Evolutionary conservation across 805 yeast genomes (phyloP).

Genomic region (Zygotorulaspora florentina): DNA sequence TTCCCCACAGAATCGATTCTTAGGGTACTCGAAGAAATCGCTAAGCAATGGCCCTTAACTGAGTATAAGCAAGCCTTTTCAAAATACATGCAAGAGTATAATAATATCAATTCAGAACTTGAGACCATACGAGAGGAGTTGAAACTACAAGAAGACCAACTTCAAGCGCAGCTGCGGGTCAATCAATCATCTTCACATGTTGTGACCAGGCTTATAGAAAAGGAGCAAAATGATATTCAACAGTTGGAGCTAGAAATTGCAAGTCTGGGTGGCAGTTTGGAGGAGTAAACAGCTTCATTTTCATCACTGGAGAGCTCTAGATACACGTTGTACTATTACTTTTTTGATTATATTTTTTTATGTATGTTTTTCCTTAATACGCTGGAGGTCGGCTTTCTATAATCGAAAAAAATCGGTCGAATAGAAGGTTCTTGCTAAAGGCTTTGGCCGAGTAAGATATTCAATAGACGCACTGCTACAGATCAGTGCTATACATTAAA

Average conservation of each 20-base stretch:
- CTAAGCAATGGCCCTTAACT: conserved; percentile 34
- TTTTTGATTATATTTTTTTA: too few species aligned
- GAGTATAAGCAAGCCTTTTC: conserved; percentile 43
- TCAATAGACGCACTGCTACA: not conserved
- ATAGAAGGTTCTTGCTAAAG: too few species aligned
- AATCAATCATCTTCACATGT: conserved; percentile 16
- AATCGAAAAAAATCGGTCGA: too few species aligned
- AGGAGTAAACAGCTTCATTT: not conserved
- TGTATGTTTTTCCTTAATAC: too few species aligned
- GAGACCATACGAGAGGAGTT: conserved; percentile 29
- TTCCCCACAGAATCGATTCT: conserved; percentile 30
- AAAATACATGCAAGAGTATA: conserved; percentile 42
- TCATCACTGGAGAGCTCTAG: too few species aligned
- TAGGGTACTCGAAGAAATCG: conserved; percentile 34
- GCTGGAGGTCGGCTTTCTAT: too few species aligned
- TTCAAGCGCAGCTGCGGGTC: conserved; percentile 20
- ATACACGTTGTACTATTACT: too few species aligned
- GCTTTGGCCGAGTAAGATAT: not conserved
- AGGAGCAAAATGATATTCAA: conserved; percentile 45
- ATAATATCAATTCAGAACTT: conserved; percentile 37
- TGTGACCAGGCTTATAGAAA: conserved; percentile 39
- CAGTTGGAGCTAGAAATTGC: conserved; percentile 39
- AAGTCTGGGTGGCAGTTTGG: conserved; percentile 3
- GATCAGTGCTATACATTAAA: not conserved
- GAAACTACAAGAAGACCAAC: conserved; percentile 26